These are phyloP conservation scores for Citrus hindsii DNA, from an alignment of 345 rosid genomes.

Conservation along the genomic window DNA sequence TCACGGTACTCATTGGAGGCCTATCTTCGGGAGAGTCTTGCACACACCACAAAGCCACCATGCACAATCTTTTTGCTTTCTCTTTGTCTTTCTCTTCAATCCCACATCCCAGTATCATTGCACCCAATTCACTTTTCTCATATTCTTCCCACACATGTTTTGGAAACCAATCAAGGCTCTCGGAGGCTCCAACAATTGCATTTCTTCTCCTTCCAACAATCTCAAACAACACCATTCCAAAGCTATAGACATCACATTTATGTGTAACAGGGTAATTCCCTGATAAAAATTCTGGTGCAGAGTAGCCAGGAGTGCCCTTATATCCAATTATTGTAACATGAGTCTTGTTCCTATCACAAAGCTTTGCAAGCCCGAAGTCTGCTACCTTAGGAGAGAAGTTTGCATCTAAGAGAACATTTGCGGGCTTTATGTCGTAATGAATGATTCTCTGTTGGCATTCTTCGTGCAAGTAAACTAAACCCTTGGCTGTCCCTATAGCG, in stretches of 20 bases:
- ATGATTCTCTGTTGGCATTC: conserved; percentile 14
- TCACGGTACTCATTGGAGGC: conserved; percentile 26
- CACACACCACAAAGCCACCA: conserved; percentile 20
- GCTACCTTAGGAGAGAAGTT: conserved; percentile 5
- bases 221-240: conserved; percentile 18
- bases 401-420: conserved; percentile 5
- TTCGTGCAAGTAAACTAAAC: conserved; percentile 16
- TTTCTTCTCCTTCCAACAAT: conserved; percentile 10
- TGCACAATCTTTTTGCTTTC: conserved; percentile 12
- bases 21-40: conserved; percentile 22
- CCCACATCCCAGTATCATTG: conserved; percentile 8
- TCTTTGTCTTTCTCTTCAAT: conserved; percentile 17
- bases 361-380: conserved; percentile 15
- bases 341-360: background rate
- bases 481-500: conserved; percentile 4
- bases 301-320: conserved; percentile 14
- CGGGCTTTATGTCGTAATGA: conserved; percentile 16
- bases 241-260: conserved; percentile 18
- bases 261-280: background rate
- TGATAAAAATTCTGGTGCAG: conserved; percentile 6
- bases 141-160: conserved; percentile 15
- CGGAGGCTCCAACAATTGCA: background rate
- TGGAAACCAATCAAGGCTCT: conserved; percentile 16
- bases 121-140: conserved; percentile 4
- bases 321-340: conserved; percentile 3